These are phyloP conservation scores for Rhodofomes roseus DNA, from an alignment of 1,284 basidiomycete genomes.

Conservation along the genomic window DNA sequence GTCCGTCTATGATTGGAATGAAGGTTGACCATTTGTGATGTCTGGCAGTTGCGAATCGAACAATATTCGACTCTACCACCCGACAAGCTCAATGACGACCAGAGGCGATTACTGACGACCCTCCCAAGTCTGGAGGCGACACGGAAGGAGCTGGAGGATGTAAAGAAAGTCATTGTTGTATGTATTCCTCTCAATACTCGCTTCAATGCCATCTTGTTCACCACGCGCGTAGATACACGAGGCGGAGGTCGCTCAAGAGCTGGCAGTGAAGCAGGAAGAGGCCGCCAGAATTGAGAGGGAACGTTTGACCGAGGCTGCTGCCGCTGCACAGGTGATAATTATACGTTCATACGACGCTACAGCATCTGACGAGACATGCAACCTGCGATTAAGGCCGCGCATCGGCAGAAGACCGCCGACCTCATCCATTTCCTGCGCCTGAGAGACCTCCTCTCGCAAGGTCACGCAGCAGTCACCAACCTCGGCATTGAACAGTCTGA, in stretches of 20 bases:
- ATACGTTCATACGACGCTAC: not conserved
- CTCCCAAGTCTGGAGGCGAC: constrained; percentile 73
- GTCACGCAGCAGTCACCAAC: constrained; percentile 39
- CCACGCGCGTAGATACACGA: constrained; percentile 52
- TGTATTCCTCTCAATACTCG: constrained; percentile 15
- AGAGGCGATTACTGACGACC: constrained; percentile 65
- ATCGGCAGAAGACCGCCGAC: constrained; percentile 40
- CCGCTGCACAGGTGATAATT: constrained; percentile 52
- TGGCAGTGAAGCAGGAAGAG: constrained; percentile 49
- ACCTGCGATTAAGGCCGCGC: constrained; percentile 32
- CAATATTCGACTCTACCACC: constrained; percentile 62
- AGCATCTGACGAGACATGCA: not conserved
- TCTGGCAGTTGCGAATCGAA: constrained; percentile 62
- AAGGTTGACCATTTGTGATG: not conserved
- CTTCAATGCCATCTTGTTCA: not conserved
- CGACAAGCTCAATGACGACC: constrained; percentile 81
- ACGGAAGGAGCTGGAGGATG: constrained; percentile 76
- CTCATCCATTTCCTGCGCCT: constrained; percentile 66
- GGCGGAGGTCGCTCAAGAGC: constrained; percentile 54
- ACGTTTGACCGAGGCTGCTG: constrained; percentile 51
- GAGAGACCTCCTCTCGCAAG: constrained; percentile 50
- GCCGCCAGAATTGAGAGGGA: constrained; percentile 50
- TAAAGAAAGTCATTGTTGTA: constrained; percentile 80
- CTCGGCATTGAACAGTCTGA: constrained; percentile 50
- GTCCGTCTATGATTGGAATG: too few species aligned